Percentiles rank a stretch among this genome's conserved stretches.
Evolutionary conservation across 2,329 filamentous ascomycete species (phyloP).

Genomic region (Fusarium nygamai): DNA sequence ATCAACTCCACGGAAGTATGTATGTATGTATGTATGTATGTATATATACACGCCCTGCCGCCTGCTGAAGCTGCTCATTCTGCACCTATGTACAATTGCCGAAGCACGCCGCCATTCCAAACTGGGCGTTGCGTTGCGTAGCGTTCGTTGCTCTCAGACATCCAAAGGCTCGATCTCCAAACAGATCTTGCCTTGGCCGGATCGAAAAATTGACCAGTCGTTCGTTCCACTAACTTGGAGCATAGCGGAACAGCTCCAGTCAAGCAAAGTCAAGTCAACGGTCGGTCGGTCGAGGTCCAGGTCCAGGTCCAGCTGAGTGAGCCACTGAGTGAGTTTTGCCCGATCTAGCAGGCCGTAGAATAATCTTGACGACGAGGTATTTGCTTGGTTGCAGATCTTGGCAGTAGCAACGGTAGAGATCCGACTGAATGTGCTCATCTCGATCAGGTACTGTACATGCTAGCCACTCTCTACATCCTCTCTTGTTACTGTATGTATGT

Average conservation of each 20-base stretch:
- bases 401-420: not conserved
- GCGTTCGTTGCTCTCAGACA: constrained; percentile 5
- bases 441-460: not conserved
- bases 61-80: not conserved
- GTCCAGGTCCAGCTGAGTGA: not conserved
- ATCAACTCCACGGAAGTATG: not conserved
- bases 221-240: not conserved
- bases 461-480: not conserved
- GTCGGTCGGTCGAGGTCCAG: not conserved
- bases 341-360: not conserved
- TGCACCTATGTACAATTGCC: constrained; percentile 8
- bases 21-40: not conserved
- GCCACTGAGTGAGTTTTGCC: not conserved
- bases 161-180: constrained; percentile 10
- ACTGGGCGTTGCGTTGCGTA: not conserved
- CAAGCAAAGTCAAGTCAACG: not conserved
- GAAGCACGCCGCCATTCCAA: constrained; percentile 26
- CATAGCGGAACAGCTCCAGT: not conserved
- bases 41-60: not conserved
- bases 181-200: constrained; percentile 12
- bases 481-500: not conserved
- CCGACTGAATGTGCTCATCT: not conserved
- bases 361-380: not conserved
- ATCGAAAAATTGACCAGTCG: constrained; percentile 14
- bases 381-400: not conserved